phyloP scores from a whole-genome alignment of 23 red algal genomes.

The Gracilaria caudata region DNA sequence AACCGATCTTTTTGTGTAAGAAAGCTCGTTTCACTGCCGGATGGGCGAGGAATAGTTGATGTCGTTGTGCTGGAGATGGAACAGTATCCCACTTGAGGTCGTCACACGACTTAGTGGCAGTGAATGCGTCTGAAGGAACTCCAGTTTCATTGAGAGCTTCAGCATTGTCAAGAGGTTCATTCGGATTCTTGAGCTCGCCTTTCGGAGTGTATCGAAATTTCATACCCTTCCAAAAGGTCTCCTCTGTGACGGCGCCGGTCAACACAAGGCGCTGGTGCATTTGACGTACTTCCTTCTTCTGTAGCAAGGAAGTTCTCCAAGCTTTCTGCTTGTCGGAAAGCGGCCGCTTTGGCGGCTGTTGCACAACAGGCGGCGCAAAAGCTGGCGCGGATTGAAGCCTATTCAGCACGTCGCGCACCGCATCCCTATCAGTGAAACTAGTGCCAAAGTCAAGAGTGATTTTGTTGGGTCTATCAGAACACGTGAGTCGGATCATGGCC shows the following conservation, averaged over 20 bases:
- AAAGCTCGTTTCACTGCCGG: conserved; percentile 38
- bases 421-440: conserved; percentile 51
- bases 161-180: conserved; percentile 24
- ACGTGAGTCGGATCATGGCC: conserved; percentile 56
- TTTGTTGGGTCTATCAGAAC: conserved; percentile 31
- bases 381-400: conserved; percentile 9
- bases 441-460: conserved; percentile 55
- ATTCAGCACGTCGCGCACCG: conserved; percentile 58
- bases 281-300: conserved; percentile 31
- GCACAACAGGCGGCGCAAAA: conserved; percentile 4
- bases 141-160: conserved; percentile 19
- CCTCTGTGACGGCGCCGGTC: conserved; percentile 30
- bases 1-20: neutral
- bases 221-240: conserved; percentile 57
- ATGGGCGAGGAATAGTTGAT: conserved; percentile 37
- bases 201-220: conserved; percentile 54
- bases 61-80: conserved; percentile 47
- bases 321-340: neutral
- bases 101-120: conserved; percentile 12
- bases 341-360: neutral
- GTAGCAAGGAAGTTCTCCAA: conserved; percentile 18
- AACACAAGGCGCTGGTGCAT: conserved; percentile 35
- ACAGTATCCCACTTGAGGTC: conserved; percentile 27
- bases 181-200: conserved; percentile 18
- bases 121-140: conserved; percentile 52